Base-by-base conservation (phyloP, 1,284 basidiomycete genomes). In the Sporisorium sorghi region DNA sequence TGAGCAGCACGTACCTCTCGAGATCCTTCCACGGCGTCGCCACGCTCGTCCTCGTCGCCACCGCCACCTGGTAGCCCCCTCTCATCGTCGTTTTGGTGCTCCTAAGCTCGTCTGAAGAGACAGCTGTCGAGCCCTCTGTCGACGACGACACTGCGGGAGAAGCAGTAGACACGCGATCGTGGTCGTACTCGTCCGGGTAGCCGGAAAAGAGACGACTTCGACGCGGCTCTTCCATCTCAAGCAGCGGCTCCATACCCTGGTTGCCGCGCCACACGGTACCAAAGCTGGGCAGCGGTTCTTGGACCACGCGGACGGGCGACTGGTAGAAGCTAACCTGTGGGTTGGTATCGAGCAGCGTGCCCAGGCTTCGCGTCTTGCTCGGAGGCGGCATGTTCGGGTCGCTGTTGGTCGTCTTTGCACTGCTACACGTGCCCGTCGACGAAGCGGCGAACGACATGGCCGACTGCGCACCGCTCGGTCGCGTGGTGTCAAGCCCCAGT, bases 1-100 rank as follows among this genome's bases (percentile, higher is more conserved):
- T 79, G n/a, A 72, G 58, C 42, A 78, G 53, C 17, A 79, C 76
- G 53, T 68, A 79, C 15, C 63, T 26, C 54, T 79, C 78, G 26
- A 79, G 55, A 17, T 73, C 66, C 12, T 30, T 39, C 73, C 67
- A 75, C 7, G 51, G 54, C 40, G 40, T 48, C 15, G 30, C 49
- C 17, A 65, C 17, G 6, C 50, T 23, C 0, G 40, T n/a, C 23
- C 26, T 37, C 6, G 55, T 66, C 14, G 59, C 62, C 35, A 56
- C 24, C 5, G 61, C 69, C 24, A 42, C n/a, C 24, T 59, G 60
- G 17, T 39, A 47, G 15, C 59, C 61, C 3, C 44, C 8, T 21
- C 9, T 40, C 26, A 37, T n/a, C 19, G 43, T 49, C 35, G 26
- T 44, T 14, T 23, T 32, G n/a, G n/a, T n/a, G 26, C 32, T 17